Evolutionary conservation across 306 rosid genomes (phyloP).

Genomic region (Fragaria vesca): DNA sequence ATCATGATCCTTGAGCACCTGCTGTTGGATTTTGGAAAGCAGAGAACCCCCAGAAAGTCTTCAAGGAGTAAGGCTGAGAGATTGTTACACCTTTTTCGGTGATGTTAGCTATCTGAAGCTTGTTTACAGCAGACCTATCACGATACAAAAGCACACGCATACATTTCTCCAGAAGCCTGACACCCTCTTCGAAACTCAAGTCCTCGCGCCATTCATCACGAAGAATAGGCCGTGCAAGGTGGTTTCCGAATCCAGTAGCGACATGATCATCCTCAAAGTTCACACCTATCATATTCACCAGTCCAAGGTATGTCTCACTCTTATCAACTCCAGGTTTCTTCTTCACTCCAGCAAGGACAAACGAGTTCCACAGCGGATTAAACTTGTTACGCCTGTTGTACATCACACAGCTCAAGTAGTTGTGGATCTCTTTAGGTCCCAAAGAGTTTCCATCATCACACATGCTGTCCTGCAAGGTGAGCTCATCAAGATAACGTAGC

Average conservation of each 20-base stretch:
- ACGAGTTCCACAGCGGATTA: conserved; percentile 57
- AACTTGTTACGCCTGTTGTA: conserved; percentile 63
- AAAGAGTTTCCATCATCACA: conserved; percentile 63
- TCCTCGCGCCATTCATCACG: conserved; percentile 95
- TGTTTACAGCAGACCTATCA: conserved; percentile 81
- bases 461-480: conserved; percentile 79
- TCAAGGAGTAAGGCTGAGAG: conserved; percentile 69
- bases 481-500: conserved; percentile 70
- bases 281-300: conserved; percentile 86
- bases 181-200: conserved; percentile 85
- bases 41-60: conserved; percentile 77
- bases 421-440: conserved; percentile 67
- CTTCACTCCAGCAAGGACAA: conserved; percentile 60
- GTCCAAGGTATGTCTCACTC: conserved; percentile 62
- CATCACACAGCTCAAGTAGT: conserved; percentile 58
- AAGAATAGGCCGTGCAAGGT: conserved; percentile 92
- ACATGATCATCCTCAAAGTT: conserved; percentile 84
- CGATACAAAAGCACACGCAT: conserved; percentile 92
- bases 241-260: conserved; percentile 91
- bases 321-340: conserved; percentile 58
- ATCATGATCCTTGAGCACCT: conserved; percentile 88
- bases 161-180: conserved; percentile 86
- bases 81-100: conserved; percentile 69
- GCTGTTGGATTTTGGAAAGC: conserved; percentile 70
- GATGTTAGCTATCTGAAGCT: conserved; percentile 73